phyloP scores from a whole-genome alignment of 129 eudicot species.

The Centrapalus pauciflorus region DNA sequence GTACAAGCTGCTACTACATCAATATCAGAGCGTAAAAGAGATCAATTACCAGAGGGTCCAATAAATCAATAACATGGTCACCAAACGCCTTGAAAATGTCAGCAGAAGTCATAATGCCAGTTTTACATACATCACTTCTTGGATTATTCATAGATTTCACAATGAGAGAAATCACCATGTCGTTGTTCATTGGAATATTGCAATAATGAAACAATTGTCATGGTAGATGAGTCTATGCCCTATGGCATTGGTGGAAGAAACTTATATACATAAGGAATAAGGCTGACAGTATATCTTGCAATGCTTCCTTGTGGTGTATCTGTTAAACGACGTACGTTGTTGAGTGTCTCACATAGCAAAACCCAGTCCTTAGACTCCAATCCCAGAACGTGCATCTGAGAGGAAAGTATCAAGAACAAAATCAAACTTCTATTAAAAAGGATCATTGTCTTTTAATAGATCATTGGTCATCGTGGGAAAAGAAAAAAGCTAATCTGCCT shows the following conservation, averaged over 20 bases:
- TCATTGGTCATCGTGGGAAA: background rate
- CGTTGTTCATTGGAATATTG: conserved; percentile 36
- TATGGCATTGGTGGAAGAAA: background rate
- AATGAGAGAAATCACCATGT: conserved; percentile 39
- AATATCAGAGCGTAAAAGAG: too few species aligned
- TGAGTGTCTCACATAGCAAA: conserved; percentile 54
- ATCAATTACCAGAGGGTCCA: conserved; percentile 58
- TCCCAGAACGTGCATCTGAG: conserved; percentile 47
- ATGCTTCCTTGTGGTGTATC: conserved; percentile 56
- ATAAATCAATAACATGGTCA: conserved; percentile 46
- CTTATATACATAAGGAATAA: background rate
- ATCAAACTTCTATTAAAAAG: background rate
- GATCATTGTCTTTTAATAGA: background rate
- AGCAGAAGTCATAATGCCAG: conserved; percentile 62
- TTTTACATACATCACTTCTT: conserved; percentile 77
- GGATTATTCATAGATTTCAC: conserved; percentile 81
- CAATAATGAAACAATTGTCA: background rate
- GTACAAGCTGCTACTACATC: background rate
- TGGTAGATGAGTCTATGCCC: background rate
- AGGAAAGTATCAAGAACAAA: background rate
- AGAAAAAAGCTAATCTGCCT: conserved; percentile 25
- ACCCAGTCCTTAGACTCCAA: conserved; percentile 73
- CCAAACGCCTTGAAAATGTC: conserved; percentile 67
- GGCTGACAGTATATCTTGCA: conserved; percentile 50
- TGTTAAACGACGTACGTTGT: conserved; percentile 54